Conservation (phyloP, 2,329 filamentous ascomycete species). For the Anthostomella pinea region DNA sequence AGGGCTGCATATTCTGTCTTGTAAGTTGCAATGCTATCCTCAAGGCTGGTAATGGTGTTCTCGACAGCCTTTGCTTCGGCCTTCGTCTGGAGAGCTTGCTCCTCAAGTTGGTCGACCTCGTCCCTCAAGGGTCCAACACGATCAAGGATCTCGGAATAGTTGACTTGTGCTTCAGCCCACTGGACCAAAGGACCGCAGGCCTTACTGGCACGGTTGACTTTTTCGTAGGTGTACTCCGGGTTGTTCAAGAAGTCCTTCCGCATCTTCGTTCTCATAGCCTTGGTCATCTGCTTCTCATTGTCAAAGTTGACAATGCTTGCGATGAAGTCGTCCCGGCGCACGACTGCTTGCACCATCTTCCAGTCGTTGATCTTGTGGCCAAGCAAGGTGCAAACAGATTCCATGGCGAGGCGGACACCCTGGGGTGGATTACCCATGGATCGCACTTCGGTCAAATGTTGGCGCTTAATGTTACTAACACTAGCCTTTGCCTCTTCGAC, state of each 20-base stretch:
- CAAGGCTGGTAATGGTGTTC: conserved; percentile 78
- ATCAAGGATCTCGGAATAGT: conserved; percentile 95
- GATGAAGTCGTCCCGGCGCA: conserved; percentile 94
- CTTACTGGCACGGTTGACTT: conserved; percentile 93
- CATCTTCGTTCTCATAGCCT: conserved; percentile 79
- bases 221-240: conserved; percentile 93
- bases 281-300: conserved; percentile 94
- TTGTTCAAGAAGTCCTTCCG: conserved; percentile 87
- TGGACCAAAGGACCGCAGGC: conserved; percentile 95
- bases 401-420: conserved; percentile 86
- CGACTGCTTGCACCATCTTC: conserved; percentile 85
- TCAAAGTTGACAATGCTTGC: conserved; percentile 96
- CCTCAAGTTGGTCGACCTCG: conserved; percentile 83
- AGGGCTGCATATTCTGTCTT: conserved; percentile 94
- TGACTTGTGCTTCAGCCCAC: conserved; percentile 95
- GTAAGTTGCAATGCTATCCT: conserved; percentile 89
- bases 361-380: conserved; percentile 88
- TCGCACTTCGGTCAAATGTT: conserved; percentile 94
- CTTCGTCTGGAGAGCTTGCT: conserved; percentile 86
- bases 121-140: conserved; percentile 88
- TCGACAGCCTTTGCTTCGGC: conserved; percentile 90
- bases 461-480: conserved; percentile 97
- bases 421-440: conserved; percentile 92
- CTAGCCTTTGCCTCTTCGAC: conserved; percentile 91
- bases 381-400: conserved; percentile 93